Evolutionary conservation across 2,329 filamentous ascomycete genomes (phyloP).

Genomic region (Daldinia eschscholtzii): DNA sequence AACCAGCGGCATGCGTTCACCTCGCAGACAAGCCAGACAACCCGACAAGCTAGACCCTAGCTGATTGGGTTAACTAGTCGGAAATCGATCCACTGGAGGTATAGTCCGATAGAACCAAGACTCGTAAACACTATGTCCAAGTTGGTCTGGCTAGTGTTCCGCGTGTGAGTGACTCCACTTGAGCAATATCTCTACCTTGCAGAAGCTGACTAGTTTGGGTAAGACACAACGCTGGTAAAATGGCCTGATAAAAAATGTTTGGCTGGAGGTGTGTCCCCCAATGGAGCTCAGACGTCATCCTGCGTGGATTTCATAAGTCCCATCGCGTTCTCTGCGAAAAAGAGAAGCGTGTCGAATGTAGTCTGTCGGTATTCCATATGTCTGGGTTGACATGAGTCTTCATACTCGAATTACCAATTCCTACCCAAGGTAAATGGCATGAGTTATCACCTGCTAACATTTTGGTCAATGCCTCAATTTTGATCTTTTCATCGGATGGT

Average conservation of each 20-base stretch:
- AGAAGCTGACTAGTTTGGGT: conserved; percentile 35
- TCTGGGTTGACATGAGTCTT: conserved; percentile 14
- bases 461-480: neutral
- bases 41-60: conserved; percentile 34
- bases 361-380: conserved; percentile 13
- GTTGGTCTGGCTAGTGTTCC: conserved; percentile 24
- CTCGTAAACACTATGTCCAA: conserved; percentile 11
- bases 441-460: conserved; percentile 16
- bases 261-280: conserved; percentile 11
- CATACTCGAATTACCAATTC: conserved; percentile 16
- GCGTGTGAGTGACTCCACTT: conserved; percentile 36
- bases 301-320: conserved; percentile 31
- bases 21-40: conserved; percentile 43
- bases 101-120: conserved; percentile 25
- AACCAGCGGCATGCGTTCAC: conserved; percentile 42
- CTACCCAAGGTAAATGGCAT: conserved; percentile 12
- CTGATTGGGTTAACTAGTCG: conserved; percentile 34
- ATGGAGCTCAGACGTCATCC: conserved; percentile 37
- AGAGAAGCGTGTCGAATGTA: conserved; percentile 9
- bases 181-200: conserved; percentile 30
- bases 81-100: conserved; percentile 29
- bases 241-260: conserved; percentile 23
- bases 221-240: conserved; percentile 8
- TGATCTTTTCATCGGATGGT: conserved; percentile 17
- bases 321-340: conserved; percentile 22